Conservation (phyloP, 2,329 filamentous ascomycete genomes). For the Dactylellina drechsleri region DNA sequence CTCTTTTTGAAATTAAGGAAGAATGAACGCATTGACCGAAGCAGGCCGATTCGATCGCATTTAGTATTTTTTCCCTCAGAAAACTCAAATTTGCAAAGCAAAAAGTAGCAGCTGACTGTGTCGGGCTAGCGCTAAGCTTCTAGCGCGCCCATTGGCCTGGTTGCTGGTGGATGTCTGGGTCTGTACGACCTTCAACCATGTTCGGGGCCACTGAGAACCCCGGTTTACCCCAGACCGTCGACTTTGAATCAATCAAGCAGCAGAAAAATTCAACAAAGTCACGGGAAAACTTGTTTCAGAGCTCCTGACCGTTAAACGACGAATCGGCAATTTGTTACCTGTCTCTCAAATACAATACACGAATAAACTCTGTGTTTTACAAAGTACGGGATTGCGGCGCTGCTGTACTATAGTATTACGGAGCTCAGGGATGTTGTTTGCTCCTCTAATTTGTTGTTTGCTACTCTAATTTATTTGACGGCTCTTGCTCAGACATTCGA, state of each 20-base stretch:
- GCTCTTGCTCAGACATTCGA: slow-evolving; percentile 21
- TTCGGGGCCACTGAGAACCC: slow-evolving; percentile 39
- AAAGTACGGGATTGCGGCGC: too few relatives aligned
- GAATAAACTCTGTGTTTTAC: slow-evolving; percentile 5
- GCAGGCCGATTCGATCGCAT: slow-evolving; percentile 22
- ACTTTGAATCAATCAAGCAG: not conserved
- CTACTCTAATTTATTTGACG: not conserved
- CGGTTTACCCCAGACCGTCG: slow-evolving; percentile 38
- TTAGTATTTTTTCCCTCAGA: slow-evolving; percentile 27
- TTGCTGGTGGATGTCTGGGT: slow-evolving; percentile 35
- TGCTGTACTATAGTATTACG: not conserved
- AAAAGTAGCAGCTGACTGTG: slow-evolving; percentile 50
- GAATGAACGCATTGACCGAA: slow-evolving; percentile 40
- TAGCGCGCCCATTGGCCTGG: slow-evolving; percentile 48
- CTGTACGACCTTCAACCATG: slow-evolving; percentile 43
- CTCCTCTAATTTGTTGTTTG: not conserved
- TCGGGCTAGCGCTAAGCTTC: slow-evolving; percentile 48
- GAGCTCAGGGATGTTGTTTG: slow-evolving; percentile 3
- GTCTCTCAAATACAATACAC: slow-evolving; percentile 1
- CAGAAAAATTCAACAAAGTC: slow-evolving; percentile 36
- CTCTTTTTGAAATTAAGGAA: slow-evolving; percentile 17
- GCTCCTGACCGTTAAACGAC: slow-evolving; percentile 38
- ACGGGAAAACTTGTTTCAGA: slow-evolving; percentile 53
- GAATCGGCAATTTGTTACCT: slow-evolving; percentile 50
- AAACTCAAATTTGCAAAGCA: slow-evolving; percentile 19